These are phyloP conservation scores for Physcomitrellopsis africana DNA, from an alignment of 225 moss, liverwort and hornwort genomes.

Conservation along the genomic window DNA sequence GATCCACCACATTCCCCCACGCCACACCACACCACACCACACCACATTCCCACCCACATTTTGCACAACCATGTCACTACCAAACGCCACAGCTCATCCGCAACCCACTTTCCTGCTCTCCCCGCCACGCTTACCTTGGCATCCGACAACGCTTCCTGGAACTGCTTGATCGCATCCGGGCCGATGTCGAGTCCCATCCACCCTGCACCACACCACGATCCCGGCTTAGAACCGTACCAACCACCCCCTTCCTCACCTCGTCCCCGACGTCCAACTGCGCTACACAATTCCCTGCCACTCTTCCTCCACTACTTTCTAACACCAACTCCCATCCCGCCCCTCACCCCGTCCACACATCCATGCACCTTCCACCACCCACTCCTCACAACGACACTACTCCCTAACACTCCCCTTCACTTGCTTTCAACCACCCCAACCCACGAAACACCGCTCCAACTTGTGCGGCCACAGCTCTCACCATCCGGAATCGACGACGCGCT, in stretches of 20 bases:
- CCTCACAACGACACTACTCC: background rate
- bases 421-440: background rate
- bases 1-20: constrained; percentile 46
- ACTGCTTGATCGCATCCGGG: constrained; percentile 80
- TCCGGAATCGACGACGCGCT: constrained; percentile 69
- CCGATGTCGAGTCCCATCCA: constrained; percentile 92
- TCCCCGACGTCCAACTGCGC: too few species aligned
- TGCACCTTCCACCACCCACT: background rate
- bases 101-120: background rate
- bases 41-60: background rate
- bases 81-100: background rate
- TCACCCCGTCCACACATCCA: background rate
- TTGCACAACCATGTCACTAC: constrained; percentile 32
- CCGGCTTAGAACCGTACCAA: background rate
- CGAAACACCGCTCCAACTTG: too few species aligned
- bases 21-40: too few species aligned
- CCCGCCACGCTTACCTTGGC: constrained; percentile 58
- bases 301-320: background rate
- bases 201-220: constrained; percentile 53
- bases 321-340: background rate
- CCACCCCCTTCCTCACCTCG: background rate
- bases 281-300: too few species aligned
- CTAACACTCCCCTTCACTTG: background rate
- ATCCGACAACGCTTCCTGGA: constrained; percentile 67
- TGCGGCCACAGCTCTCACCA: constrained; percentile 46